phyloP scores from a whole-genome alignment of 139 green algal genomes.

The Closterium sp. region DNA sequence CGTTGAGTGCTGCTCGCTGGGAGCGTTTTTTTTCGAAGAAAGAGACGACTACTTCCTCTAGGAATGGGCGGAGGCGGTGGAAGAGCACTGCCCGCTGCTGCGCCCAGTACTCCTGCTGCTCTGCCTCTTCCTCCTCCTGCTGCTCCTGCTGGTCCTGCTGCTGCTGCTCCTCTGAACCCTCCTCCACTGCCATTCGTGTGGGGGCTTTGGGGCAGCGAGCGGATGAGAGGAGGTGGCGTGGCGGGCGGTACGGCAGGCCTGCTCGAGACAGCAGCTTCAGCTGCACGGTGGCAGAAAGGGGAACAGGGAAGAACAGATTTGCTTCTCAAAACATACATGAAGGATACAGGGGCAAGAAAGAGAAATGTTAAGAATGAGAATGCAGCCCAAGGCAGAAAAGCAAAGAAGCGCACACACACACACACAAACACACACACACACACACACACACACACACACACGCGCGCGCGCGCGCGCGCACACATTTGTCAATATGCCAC shows the following conservation, averaged over 20 bases:
- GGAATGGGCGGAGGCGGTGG: background rate
- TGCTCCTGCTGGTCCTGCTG: background rate
- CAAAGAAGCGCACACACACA: no score
- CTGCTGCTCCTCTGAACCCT: background rate
- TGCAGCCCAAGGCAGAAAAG: no score
- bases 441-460: no score
- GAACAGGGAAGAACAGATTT: background rate
- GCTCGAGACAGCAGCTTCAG: background rate
- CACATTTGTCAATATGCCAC: background rate
- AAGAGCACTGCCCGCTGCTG: slow-evolving; percentile 44
- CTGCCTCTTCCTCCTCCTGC: slow-evolving; percentile 58
- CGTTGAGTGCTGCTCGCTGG: slow-evolving; percentile 79
- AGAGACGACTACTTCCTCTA: slow-evolving; percentile 75
- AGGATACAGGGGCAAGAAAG: background rate
- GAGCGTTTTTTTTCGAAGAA: slow-evolving; percentile 69
- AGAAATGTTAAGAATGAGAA: no score
- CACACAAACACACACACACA: no score
- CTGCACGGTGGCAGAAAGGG: background rate
- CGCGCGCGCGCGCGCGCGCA: no score
- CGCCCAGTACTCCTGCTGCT: slow-evolving; percentile 57
- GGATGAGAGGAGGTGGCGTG: background rate
- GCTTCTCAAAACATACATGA: no score
- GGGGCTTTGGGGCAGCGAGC: background rate
- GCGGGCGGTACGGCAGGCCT: background rate
- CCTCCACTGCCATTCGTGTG: background rate